Base-by-base conservation (phyloP, 371 early-diverging fungal genomes). In the Fennellomyces sp. region DNA sequence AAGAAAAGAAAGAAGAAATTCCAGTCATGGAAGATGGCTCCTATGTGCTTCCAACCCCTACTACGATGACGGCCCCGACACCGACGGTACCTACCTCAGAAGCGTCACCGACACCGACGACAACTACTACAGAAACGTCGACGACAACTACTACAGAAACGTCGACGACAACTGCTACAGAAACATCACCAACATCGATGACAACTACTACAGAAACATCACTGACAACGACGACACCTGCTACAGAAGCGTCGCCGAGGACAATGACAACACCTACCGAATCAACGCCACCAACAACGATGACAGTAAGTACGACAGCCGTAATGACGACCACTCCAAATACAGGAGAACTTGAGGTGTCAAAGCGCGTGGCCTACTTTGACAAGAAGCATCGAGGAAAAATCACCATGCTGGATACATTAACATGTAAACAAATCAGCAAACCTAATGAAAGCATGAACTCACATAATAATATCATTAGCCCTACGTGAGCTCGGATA, bases 401-500 rank as follows among this genome's bases (percentile, higher is more conserved):
- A 42, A 72, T 78, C 31, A 75, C 71, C 2, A 61, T 78, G 33
- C 70, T 72, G 29, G 66, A 78, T 38, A 78, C 75, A 19, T 67
- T 75, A 29, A 42, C 54, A 27, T 64, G 73, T 72, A 72, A 52
- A 58, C 39, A 28, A 10, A 8, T 6, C 35, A 33, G 5, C 28
- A 29, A 47, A 21, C 12, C n/a, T 39, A 31, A 52, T 4, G 30
- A 19, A 23, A 19, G 36, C 39, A 48, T 50, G 27, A 17, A 27
- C 7, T 21, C 13, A 47, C 21, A 5, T 25, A 39, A 28, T 47
- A 19, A 23, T 21, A 6, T 7, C 17, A 8, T 11, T 50, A 72
- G 81, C 76, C 15, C 62, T 81, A 3, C 74, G 75, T 50, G 60
- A 61, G 13, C 52, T 74, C 19, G 75, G 76, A 5, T 78, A 81